Evolutionary conservation across 2,329 filamentous ascomycete species (phyloP), one percentile per base, ranked within the genome.

Genomic region (Sporothrix schenckii): DNA sequence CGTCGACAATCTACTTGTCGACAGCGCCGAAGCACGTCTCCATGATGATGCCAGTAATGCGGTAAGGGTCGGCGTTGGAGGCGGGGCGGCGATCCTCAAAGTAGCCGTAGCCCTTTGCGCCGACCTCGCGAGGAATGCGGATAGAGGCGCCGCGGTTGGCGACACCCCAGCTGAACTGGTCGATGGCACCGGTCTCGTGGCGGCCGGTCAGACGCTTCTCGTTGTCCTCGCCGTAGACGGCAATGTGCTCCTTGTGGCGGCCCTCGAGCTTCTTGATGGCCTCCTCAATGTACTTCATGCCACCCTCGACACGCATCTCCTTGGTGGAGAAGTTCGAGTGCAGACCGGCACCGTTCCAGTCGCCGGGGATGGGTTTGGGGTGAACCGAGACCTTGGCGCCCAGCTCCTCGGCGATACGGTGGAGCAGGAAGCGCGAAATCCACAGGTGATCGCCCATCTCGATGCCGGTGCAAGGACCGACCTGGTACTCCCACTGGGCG

Each of bases 81-180:
- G 91, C 91, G 72, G 88, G 88, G 77, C 88, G 83, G 77, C 88
- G 84, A 75, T 90, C 88, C 75, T 79, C 78, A 50, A 79, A 79
- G 76, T 79, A 79, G 74, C 92, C 92, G 83, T 92, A 94, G 83
- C 91, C 90, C 80, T 94, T 90, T 78, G 88, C 89, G 69, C 89
- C 92, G 78, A 87, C 88, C 77, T 91, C 87, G 21, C 77, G 74
- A 60, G 78, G 77, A 70, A 99, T 95, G 81, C 95, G 92, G 78
- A 98, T 94, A 52, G 92, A 96, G 72, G 92, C 91, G 78, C 94
- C 95, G 83, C 95, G 93, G 90, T 98, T 94, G 81, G 95, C 95
- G 73, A 98, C 90, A 79, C 95, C 94, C 82, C 90, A 98, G 76
- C 89, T 89, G 88, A 99, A 99, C 80, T 91, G 88, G 79, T 99